Conservation (phyloP, 2,329 filamentous ascomycete species). For the Didymella exigua region DNA sequence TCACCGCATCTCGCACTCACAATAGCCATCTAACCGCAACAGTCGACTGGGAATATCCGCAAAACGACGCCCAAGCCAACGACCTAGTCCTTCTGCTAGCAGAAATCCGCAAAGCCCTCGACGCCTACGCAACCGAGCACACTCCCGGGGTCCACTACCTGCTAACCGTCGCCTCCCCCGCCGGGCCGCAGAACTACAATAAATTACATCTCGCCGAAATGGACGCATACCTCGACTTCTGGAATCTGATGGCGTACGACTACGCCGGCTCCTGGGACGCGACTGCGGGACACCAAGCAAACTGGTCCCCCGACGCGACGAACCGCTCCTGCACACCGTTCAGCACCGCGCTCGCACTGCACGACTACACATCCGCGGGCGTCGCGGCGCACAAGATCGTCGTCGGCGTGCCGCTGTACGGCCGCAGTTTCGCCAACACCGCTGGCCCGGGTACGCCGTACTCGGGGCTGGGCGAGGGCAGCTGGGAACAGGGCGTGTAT, state of each 20-base stretch:
- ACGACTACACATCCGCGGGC: conserved; percentile 41
- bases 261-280: conserved; percentile 55
- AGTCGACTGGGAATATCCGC: conserved; percentile 47
- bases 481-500: conserved; percentile 46
- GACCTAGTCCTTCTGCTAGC: conserved; percentile 43
- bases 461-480: conserved; percentile 38
- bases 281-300: conserved; percentile 43
- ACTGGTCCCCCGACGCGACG: conserved; percentile 20
- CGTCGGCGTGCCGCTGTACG: conserved; percentile 47
- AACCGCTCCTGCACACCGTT: conserved; percentile 36
- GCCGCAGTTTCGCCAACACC: conserved; percentile 44
- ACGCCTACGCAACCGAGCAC: conserved; percentile 49
- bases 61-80: conserved; percentile 38
- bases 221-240: conserved; percentile 57
- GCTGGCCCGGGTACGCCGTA: conserved; percentile 42
- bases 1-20: not conserved
- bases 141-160: conserved; percentile 51
- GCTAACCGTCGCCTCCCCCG: conserved; percentile 55
- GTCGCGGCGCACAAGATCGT: conserved; percentile 44
- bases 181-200: conserved; percentile 52
- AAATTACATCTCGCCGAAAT: conserved; percentile 52
- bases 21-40: not conserved
- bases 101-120: conserved; percentile 44
- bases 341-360: conserved; percentile 40
- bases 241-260: conserved; percentile 83